Evolutionary conservation across 805 yeast species (phyloP), one percentile per base, ranked within the genome.

Genomic region (Teunomyces tritomae): DNA sequence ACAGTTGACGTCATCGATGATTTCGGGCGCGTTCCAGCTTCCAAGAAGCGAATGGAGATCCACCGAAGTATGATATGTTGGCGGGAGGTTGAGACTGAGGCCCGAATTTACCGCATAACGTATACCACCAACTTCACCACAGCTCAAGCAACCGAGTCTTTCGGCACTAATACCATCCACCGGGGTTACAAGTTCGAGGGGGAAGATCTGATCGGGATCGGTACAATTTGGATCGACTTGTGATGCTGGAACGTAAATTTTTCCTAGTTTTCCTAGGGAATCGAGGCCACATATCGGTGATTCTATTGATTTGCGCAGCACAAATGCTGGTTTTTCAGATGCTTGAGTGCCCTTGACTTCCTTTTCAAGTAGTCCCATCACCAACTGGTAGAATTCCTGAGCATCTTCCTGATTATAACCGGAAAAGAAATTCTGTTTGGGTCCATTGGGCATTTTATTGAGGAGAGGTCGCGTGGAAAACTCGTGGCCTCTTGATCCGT

Each of bases 401-500:
- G 97, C 97, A 69, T 91, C 98, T 64, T 91, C 97, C 68, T 91
- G 98, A 59, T 88, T 89, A 61, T 89, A 89, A 1, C 97, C 94
- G 47, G 82, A 67, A 56, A 90, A 82, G 50, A 89, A 78, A 61
- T 84, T 85, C 59, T 83, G 86, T 55, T 83, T 84, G 10, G 94
- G 91, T 0, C 89, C 87, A 58, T 85, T 85, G 4, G 86, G 78
- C 89, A 87, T 85, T 4, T 80, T 78, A 58, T 79, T 83, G 45
- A 87, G 63, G 39, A 87, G 65, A 11, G 74, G 73, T 47, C 73
- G 78, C 0, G 94, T 84, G 54, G 78, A 82, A 55, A 82, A 86
- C 42, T 79, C 81, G 50, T 80, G 85, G 1, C 83, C 77, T 49
- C 71, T 69, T 11, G 73, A 67, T 8, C 76, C 78, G 47, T 73